phyloP scores from a whole-genome alignment of 2,329 filamentous ascomycete species.

The Aphanocladium album region DNA sequence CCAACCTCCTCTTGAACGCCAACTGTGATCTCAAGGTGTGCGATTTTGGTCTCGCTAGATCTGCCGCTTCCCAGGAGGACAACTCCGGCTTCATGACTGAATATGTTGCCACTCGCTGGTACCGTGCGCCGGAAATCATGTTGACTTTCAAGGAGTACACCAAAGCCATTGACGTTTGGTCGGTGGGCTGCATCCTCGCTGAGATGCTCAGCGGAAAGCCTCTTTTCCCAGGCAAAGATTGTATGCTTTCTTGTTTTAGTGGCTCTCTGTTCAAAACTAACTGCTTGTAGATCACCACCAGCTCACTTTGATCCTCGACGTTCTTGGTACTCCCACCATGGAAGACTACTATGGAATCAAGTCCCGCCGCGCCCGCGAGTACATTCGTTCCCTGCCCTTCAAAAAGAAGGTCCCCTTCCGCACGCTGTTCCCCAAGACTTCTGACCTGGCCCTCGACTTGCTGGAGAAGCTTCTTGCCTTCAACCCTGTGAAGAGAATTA shows the following conservation, averaged over 20 bases:
- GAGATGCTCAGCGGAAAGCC: slow-evolving; percentile 99
- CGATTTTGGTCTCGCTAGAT: slow-evolving; percentile 93
- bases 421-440: slow-evolving; percentile 97
- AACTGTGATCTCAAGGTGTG: slow-evolving; percentile 99
- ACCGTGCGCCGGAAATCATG: slow-evolving; percentile 99
- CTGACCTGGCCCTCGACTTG: slow-evolving; percentile 88
- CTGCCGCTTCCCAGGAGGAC: slow-evolving; percentile 93
- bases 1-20: slow-evolving; percentile 92
- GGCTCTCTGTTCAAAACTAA: background rate
- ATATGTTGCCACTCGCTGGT: slow-evolving; percentile 99
- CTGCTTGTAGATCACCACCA: slow-evolving; percentile 79
- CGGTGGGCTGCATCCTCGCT: slow-evolving; percentile 93
- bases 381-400: slow-evolving; percentile 95
- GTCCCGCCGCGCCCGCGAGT: slow-evolving; percentile 91
- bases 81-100: slow-evolving; percentile 99
- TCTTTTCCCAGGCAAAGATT: slow-evolving; percentile 96
- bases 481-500: slow-evolving; percentile 98
- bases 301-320: slow-evolving; percentile 91
- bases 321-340: slow-evolving; percentile 97
- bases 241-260: slow-evolving; percentile 47
- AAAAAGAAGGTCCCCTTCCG: slow-evolving; percentile 99
- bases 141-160: slow-evolving; percentile 99
- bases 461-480: slow-evolving; percentile 95
- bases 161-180: slow-evolving; percentile 99
- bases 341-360: slow-evolving; percentile 99